Conservation (phyloP, 208 protist species). For the Trypanosoma brucei region DNA sequence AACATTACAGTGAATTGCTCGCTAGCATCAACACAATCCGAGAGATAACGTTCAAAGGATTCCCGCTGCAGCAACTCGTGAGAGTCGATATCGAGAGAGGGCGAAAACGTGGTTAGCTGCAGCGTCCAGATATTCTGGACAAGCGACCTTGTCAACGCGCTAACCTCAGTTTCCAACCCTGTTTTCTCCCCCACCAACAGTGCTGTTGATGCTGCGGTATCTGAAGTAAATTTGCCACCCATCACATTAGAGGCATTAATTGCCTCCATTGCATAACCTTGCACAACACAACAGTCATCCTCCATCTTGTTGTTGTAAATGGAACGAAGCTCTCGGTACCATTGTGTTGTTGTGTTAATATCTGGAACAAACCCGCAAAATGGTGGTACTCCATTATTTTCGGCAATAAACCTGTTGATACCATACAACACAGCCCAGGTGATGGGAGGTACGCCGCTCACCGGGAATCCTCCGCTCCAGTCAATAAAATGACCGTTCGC, state of each 20-base stretch:
- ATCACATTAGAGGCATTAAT: neutral
- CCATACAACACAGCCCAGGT: constrained; percentile 28
- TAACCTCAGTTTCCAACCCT: neutral
- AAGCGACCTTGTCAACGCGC: constrained; percentile 7
- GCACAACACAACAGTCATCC: constrained; percentile 38
- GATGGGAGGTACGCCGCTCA: constrained; percentile 29
- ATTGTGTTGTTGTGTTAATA: constrained; percentile 92
- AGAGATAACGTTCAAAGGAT: constrained; percentile 7
- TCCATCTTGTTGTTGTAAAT: constrained; percentile 64
- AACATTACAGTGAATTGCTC: constrained; percentile 16
- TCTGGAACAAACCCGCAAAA: constrained; percentile 91
- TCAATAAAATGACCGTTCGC: constrained; percentile 11
- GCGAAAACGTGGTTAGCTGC: constrained; percentile 23
- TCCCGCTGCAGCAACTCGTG: constrained; percentile 3
- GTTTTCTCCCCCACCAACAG: too few relatives aligned
- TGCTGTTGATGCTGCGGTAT: too few relatives aligned
- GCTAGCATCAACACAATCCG: neutral
- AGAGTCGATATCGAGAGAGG: constrained; percentile 4
- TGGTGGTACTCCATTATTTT: constrained; percentile 53
- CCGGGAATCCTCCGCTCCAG: neutral
- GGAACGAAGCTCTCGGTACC: constrained; percentile 86
- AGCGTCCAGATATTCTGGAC: constrained; percentile 49
- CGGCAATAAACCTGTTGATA: constrained; percentile 23
- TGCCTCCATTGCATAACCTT: constrained; percentile 19
- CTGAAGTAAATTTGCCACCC: too few relatives aligned